Base-by-base conservation (phyloP, 2,329 filamentous ascomycete species). In the Aspergillus fumigatus region DNA sequence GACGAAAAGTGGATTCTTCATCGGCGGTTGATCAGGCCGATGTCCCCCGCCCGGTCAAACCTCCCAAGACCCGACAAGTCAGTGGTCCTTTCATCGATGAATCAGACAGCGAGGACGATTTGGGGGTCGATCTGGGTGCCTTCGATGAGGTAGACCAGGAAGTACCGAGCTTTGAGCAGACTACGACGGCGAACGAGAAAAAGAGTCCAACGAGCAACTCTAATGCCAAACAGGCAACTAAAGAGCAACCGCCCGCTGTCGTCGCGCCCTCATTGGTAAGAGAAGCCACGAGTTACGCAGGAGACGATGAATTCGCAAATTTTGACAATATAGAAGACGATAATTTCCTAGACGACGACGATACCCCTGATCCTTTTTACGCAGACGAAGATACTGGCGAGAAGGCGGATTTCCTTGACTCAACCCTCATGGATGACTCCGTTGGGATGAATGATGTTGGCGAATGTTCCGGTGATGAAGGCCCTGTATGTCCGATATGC, bases 401-500 rank as follows among this genome's bases (percentile, higher is more conserved):
- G 74, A 23, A 73, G 72, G 48, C 50, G 35, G 19, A 21, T 17
- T 67, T 61, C 3, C 14, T 38, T 23, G 60, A 65, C 14, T 55
- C 66, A 19, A 60, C 57, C n/a, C 57, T 73, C n/a, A 62, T 60
- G 4, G 54, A 70, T n/a, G 62, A 66, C 25, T 52, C 35, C 49
- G 47, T 49, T n/a, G 58, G 51, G 29, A 25, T 56, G 45, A 62
- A 60, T 51, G 56, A 60, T 59, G 59, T 55, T 54, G 54, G 57
- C 49, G 62, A 63, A 38, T 56, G 52, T 27, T 54, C 50, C 50
- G 62, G 32, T 48, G 64, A 45, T 45, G 62, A 27, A 45, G 66
- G 66, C 5, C 66, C 76, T 2, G 69, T 73, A 25, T 97, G 92
- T 70, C 93, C 93, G 1, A 86, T 97, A 27, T 97, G 94, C 71